These are phyloP conservation scores for Akebia trifoliata DNA, from an alignment of 164 flowering plant species.

Conservation along the genomic window DNA sequence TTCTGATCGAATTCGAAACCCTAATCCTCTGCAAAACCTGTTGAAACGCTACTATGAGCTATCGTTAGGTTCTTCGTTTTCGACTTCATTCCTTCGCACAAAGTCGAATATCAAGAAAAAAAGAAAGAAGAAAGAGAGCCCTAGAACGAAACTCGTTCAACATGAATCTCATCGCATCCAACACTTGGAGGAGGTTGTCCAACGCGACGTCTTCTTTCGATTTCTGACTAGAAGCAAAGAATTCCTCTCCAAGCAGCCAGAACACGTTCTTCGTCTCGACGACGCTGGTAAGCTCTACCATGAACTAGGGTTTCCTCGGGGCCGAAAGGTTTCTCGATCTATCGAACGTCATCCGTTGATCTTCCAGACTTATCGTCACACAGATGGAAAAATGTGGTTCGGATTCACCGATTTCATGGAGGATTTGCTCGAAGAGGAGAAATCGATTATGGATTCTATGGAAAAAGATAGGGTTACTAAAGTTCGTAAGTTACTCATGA, in stretches of 20 bases:
- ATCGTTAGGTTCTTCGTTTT: constrained; percentile 31
- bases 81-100: constrained; percentile 71
- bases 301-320: constrained; percentile 81
- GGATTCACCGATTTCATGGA: constrained; percentile 83
- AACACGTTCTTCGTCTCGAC: constrained; percentile 54
- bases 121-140: constrained; percentile 45
- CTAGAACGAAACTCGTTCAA: constrained; percentile 55
- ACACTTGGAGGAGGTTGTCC: constrained; percentile 54
- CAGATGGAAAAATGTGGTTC: constrained; percentile 70
- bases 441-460: constrained; percentile 36
- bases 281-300: constrained; percentile 70
- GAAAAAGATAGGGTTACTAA: constrained; percentile 56
- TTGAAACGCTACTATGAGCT: constrained; percentile 2
- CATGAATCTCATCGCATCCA: constrained; percentile 34
- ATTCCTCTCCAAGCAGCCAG: constrained; percentile 55
- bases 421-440: constrained; percentile 49
- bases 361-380: constrained; percentile 50
- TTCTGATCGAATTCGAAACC: constrained; percentile 20
- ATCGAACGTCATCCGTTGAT: constrained; percentile 54
- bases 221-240: constrained; percentile 54
- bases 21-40: constrained; percentile 19
- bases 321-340: constrained; percentile 53
- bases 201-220: constrained; percentile 45
- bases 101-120: constrained; percentile 54
- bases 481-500: constrained; percentile 83